Base-by-base conservation (phyloP, 768 basidiomycete species). In the Termitomyces sp. region DNA sequence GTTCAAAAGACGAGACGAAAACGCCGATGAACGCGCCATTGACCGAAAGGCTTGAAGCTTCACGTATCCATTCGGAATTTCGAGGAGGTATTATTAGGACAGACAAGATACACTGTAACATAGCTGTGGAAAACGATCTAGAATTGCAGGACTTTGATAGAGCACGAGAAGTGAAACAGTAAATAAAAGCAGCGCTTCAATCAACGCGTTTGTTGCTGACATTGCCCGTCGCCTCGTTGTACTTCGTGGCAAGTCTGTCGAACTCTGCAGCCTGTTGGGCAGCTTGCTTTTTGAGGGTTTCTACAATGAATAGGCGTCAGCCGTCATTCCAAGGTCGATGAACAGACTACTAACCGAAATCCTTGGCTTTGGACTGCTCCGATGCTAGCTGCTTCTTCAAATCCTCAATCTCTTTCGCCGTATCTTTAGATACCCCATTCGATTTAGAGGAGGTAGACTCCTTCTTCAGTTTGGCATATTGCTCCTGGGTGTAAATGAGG, bases 401-500 rank as follows among this genome's bases (percentile, higher is more conserved):
- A 22, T 85, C 82, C 35, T 80, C 81, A 58, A 94, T 78, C 69
- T 88, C 79, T 68, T 83, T 83, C 20, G 78, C 63, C 59, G 84
- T 74, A 56, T 84, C 83, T 13, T 67, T 73, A n/a, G 67, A 62
- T 55, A 60, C 59, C 39, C 62, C 64, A 48, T 57, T 58, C 28
- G 32, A 20, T 33, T 55, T 32, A 33, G 28, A 20, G 28, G 69
- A 67, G 6, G 60, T n/a, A 35, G 54, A 84, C 63, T 78, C 74
- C 66, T 87, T 82, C 80, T 96, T 94, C 62, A 98, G 72, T 68
- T 90, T 88, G 20, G 86, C 87, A 69, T 92, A 92, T 68, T 93
- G 87, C 66, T 96, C 95, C 74, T 96, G 93, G 1, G 88, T 84
- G 66, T 92, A 88, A 64, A 98, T 89, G 66, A 97, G 87, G 71